These are phyloP conservation scores for Penicillium alfredii DNA, from an alignment of 495 filamentous ascomycete species.

Conservation along the genomic window DNA sequence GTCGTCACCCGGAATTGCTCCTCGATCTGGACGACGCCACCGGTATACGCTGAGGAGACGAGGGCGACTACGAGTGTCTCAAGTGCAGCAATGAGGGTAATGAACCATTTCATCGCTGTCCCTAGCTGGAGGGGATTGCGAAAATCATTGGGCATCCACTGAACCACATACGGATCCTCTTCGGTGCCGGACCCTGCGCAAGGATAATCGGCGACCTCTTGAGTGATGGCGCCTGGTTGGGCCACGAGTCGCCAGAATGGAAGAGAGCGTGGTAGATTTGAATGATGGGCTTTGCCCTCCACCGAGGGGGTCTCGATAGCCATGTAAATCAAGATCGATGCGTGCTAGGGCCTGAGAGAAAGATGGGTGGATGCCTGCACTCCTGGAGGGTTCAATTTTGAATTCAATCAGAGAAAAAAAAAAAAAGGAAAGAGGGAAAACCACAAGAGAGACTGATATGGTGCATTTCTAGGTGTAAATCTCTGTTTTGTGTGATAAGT, in stretches of 20 bases:
- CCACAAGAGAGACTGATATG: too few relatives aligned
- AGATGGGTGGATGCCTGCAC: too few relatives aligned
- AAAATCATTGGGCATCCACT: constrained; percentile 61
- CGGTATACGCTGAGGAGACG: constrained; percentile 64
- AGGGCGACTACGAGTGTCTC: constrained; percentile 65
- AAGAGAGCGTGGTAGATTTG: constrained; percentile 16
- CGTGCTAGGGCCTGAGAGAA: background rate
- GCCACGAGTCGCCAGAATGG: constrained; percentile 34
- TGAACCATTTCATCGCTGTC: constrained; percentile 54
- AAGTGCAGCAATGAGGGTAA: constrained; percentile 56
- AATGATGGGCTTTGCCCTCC: constrained; percentile 22
- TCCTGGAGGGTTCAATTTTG: too few relatives aligned
- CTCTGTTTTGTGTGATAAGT: background rate
- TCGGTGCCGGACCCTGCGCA: constrained; percentile 62
- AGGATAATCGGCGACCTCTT: constrained; percentile 45
- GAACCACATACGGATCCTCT: constrained; percentile 63
- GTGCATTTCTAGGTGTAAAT: constrained; percentile 2
- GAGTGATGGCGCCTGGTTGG: constrained; percentile 42
- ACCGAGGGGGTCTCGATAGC: constrained; percentile 8
- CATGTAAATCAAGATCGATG: constrained; percentile 1
- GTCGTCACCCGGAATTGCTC: constrained; percentile 46
- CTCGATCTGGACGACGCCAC: constrained; percentile 55
- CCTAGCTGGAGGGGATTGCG: constrained; percentile 60
- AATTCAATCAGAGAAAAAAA: background rate
- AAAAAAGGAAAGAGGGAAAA: background rate